phyloP scores from a whole-genome alignment of 2,329 filamentous ascomycete species.

The Cryphonectria japonica region DNA sequence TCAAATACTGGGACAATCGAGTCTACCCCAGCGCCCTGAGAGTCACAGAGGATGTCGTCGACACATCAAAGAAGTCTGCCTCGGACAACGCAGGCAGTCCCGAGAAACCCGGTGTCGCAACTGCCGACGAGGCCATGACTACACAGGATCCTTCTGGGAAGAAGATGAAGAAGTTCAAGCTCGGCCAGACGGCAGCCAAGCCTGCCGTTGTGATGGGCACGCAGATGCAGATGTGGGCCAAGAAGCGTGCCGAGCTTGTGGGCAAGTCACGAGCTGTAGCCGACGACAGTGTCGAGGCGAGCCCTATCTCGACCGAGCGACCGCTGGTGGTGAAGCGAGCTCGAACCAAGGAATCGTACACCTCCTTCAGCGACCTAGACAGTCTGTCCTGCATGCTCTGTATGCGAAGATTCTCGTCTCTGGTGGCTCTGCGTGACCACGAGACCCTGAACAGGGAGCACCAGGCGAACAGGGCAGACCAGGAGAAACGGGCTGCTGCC shows the following conservation, averaged over 20 bases:
- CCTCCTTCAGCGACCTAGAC: constrained; percentile 64
- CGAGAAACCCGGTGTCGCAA: constrained; percentile 12
- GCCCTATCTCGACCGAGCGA: constrained; percentile 17
- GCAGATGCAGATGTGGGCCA: constrained; percentile 73
- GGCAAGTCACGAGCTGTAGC: constrained; percentile 23
- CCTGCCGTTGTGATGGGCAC: constrained; percentile 62
- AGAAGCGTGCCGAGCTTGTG: constrained; percentile 66
- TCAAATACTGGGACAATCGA: constrained; percentile 77
- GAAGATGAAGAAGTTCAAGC: constrained; percentile 61
- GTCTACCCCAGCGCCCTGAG: constrained; percentile 70
- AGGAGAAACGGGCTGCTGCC: constrained; percentile 33
- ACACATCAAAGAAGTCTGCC: constrained; percentile 36
- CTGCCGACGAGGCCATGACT: constrained; percentile 41
- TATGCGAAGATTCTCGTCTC: constrained; percentile 58
- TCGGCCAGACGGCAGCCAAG: constrained; percentile 44
- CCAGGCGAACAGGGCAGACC: constrained; percentile 37
- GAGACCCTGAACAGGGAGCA: constrained; percentile 63
- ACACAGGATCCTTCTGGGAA: constrained; percentile 40
- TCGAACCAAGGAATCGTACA: constrained; percentile 42
- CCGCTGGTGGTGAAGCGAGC: constrained; percentile 13
- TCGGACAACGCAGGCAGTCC: constrained; percentile 20
- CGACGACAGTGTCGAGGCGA: constrained; percentile 30
- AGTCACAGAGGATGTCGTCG: constrained; percentile 58
- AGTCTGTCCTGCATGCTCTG: constrained; percentile 59
- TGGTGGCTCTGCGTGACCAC: constrained; percentile 60